phyloP scores from a whole-genome alignment of 2,329 filamentous ascomycete species.

The Xylariaceae sp. region DNA sequence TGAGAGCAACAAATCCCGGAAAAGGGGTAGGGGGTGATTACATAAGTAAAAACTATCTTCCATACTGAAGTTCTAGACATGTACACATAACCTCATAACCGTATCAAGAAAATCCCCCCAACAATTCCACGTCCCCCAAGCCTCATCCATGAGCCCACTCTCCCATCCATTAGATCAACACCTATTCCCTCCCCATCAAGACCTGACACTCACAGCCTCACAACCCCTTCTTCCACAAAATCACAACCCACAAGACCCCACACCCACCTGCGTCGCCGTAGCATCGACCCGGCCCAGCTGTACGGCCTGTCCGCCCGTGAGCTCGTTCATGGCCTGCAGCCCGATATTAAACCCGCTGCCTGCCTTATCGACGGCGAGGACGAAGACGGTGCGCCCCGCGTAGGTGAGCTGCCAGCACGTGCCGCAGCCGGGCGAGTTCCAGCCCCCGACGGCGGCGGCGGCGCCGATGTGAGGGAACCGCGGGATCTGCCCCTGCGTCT shows the following conservation, averaged over 20 bases:
- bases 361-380: constrained; percentile 52
- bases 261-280: constrained; percentile 37
- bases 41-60: no score
- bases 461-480: constrained; percentile 53
- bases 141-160: no score
- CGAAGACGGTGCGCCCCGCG: constrained; percentile 45
- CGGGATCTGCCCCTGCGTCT: constrained; percentile 46
- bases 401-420: constrained; percentile 53
- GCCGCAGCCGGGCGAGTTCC: constrained; percentile 54
- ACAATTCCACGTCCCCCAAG: no score
- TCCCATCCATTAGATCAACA: no score
- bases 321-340: constrained; percentile 48
- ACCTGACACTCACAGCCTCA: no score
- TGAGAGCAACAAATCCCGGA: no score
- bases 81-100: no score
- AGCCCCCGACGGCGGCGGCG: constrained; percentile 44
- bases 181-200: no score
- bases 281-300: constrained; percentile 50
- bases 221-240: not conserved
- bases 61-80: no score
- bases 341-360: constrained; percentile 50
- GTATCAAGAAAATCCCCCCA: no score
- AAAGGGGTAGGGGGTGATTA: no score
- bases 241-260: constrained; percentile 39
- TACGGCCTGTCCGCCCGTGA: constrained; percentile 47